Base-by-base conservation (phyloP, 2,329 filamentous ascomycete genomes). In the Dendryphion nanum region DNA sequence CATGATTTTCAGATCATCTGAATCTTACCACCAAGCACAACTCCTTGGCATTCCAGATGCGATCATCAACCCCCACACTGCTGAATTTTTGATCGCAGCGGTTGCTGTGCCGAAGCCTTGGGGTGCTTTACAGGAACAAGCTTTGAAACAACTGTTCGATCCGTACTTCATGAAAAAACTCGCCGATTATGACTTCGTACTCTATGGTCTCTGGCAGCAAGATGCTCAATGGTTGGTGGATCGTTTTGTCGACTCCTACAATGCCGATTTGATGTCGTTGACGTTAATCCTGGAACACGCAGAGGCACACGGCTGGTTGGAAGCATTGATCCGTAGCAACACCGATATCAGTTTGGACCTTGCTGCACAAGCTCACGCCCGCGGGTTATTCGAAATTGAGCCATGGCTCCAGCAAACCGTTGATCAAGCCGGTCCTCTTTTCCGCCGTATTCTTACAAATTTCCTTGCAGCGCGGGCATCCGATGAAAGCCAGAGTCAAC, bases 131-230 rank as follows among this genome's bases (percentile, higher is more conserved):
- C 86, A 88, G 18, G 78, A 82, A 21, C 85, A 90, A 38, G 89
- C 86, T 0, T 67, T 90, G 18, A 83, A 80, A 42, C 85, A 86
- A 12, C 72, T 91, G 1, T 91, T 96, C 53, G 83, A 87, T 35
- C 85, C 86, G 8, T 96, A 95, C 60, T 74, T 96, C 18, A 78
- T 83, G 56, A 90, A 90, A 64, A 79, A 82, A 39, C 82, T 89
- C 8, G 77, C 83, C 4, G 81, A 90, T 38, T 86, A 88, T 61
- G 83, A 90, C 49, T 94, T 96, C 47, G 91, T 95, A 12, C 78
- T 98, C 40, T 85, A 95, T 59, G 90, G 89, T 41, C 71, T 95
- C 5, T 97, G 91, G 90, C 83, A 85, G 51, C 89, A 93, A 59
- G 89, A 97, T 60, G 86, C 83, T 50, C 78, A 84, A 15, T 97